phyloP scores from a whole-genome alignment of 331 rosid species.

The Acacia pycnantha region DNA sequence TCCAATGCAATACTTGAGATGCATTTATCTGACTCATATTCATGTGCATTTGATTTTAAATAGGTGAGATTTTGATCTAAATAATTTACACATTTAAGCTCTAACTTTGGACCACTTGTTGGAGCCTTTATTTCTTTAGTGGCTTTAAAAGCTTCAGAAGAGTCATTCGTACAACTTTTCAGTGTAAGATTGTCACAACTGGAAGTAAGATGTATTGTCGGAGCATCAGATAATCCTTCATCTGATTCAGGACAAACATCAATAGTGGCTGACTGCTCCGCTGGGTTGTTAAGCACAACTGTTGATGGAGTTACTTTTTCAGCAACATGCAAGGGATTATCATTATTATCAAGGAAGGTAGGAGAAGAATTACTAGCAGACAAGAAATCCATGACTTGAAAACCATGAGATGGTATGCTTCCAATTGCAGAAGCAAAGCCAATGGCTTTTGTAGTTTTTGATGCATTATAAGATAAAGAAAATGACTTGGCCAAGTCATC shows the following conservation, averaged over 20 bases:
- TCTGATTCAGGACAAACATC: conserved; percentile 32
- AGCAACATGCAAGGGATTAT: conserved; percentile 20
- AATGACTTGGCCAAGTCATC: conserved; percentile 67
- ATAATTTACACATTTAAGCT: conserved; percentile 16
- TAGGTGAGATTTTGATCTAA: conserved; percentile 21
- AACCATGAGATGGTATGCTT: conserved; percentile 64
- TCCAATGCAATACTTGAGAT: conserved; percentile 27
- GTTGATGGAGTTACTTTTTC: conserved; percentile 31
- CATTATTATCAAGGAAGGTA: conserved; percentile 25
- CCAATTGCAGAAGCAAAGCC: conserved; percentile 53
- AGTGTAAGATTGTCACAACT: conserved; percentile 11
- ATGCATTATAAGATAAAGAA: conserved; percentile 40
- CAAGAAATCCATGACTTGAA: conserved; percentile 55
- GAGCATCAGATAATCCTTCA: conserved; percentile 28
- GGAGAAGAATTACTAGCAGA: conserved; percentile 35
- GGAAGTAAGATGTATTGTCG: conserved; percentile 14
- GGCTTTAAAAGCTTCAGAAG: conserved; percentile 22
- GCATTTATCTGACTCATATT: conserved; percentile 25
- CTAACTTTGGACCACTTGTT: conserved; percentile 23
- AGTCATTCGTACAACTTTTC: conserved; percentile 19
- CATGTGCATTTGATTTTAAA: conserved; percentile 27
- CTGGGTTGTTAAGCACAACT: conserved; percentile 25
- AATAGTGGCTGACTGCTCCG: conserved; percentile 27
- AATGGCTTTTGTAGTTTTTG: conserved; percentile 62
- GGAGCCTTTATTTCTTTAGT: conserved; percentile 26